phyloP scores from a whole-genome alignment of 2,329 filamentous ascomycete species.

The Colletotrichum sidae region DNA sequence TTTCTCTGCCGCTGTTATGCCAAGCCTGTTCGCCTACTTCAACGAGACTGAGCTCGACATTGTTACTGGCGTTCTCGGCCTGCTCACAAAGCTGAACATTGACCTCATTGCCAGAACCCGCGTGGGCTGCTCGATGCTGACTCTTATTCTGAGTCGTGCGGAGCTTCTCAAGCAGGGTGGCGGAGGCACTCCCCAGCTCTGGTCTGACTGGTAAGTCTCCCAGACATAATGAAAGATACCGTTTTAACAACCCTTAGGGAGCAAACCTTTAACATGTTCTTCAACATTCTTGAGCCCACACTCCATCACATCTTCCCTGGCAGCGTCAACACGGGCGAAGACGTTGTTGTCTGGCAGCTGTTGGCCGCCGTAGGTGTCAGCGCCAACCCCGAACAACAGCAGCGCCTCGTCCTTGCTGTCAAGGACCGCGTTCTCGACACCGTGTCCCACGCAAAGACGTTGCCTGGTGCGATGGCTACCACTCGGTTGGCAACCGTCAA shows the following conservation, averaged over 20 bases:
- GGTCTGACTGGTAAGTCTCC: slow-evolving; percentile 77
- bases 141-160: slow-evolving; percentile 92
- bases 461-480: slow-evolving; percentile 86
- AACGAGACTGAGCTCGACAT: slow-evolving; percentile 92
- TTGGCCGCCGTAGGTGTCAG: slow-evolving; percentile 94
- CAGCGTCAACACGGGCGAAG: slow-evolving; percentile 88
- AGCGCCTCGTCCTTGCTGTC: slow-evolving; percentile 91
- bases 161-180: slow-evolving; percentile 90
- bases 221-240: slow-evolving; percentile 39
- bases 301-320: slow-evolving; percentile 90
- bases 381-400: slow-evolving; percentile 93
- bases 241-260: slow-evolving; percentile 60
- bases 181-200: slow-evolving; percentile 76
- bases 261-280: slow-evolving; percentile 84
- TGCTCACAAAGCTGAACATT: slow-evolving; percentile 87
- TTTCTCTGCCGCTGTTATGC: slow-evolving; percentile 89
- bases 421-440: slow-evolving; percentile 99
- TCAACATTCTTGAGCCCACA: slow-evolving; percentile 86
- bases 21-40: slow-evolving; percentile 88
- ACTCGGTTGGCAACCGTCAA: slow-evolving; percentile 93
- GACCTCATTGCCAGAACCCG: slow-evolving; percentile 87
- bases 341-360: slow-evolving; percentile 98
- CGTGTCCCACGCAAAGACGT: slow-evolving; percentile 86
- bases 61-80: slow-evolving; percentile 87
- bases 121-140: slow-evolving; percentile 89